Base-by-base conservation (phyloP, 225 moss, liverwort and hornwort genomes). In the Bryum argenteum region DNA sequence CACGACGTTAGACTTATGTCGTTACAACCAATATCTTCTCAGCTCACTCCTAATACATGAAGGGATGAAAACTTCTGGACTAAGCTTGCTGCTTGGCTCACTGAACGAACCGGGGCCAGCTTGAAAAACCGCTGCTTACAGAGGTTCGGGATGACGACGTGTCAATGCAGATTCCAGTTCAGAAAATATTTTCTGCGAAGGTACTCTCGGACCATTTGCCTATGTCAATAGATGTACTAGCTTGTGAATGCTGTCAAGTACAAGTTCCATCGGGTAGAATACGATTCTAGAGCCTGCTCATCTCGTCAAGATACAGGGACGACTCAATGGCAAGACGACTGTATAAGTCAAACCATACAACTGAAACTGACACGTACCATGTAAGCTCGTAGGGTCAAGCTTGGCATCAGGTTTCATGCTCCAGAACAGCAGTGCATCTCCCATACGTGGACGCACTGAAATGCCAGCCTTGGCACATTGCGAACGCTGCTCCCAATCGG, bases 381-480 rank as follows among this genome's bases (percentile, higher is more conserved):
- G 98, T 71, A 98, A 74, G 83, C 94, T 98, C 39, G 79, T 83
- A 22, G 94, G 75, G 71, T 98, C 98, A 71, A 92, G 84, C 53
- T 76, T 65, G 13, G 89, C 85, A 80, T 98, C 98, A 18, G 98
- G 91, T 44, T 81, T 86, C 89, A 98, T 89, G 83, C 98, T 98
- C 98, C 98, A 98, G 77, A 98, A 98, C 62, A 98, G 79, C 19
- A 98, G 85, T 44, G 98, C 98, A 81, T 91, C 89, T 63, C 98
- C 98, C 84, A 90, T 98, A 54, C 57, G 91, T 55, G 98, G 98
- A 38, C 91, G 88, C 59, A 98, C 98, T 42, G 98, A 91, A 72
- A 98, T 75, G 69, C 98, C 98, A 55, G 82, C 78, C 75, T 90
- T 79, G 9, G 92, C 98, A 82, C 98, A 98, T 71, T 90, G 82